Evolutionary conservation across 257 asterid genomes (phyloP).

Genomic region (Solanum acaule): DNA sequence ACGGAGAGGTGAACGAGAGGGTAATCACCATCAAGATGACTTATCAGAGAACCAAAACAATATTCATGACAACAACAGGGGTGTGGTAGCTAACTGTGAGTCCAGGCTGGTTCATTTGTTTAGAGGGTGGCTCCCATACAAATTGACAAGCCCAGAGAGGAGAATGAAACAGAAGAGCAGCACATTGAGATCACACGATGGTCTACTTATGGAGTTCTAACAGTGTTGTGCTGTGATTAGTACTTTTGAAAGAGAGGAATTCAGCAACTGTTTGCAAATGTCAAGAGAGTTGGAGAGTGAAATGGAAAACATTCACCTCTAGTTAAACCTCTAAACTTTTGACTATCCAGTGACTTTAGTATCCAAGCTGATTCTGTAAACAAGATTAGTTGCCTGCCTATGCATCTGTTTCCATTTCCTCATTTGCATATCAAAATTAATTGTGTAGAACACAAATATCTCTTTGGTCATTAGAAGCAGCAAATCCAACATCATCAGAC

Average conservation of each 20-base stretch:
- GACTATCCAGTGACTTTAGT: neutral
- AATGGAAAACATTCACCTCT: neutral
- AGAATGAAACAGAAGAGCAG: slow-evolving; percentile 13
- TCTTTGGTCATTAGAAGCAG: neutral
- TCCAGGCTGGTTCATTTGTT: slow-evolving; percentile 29
- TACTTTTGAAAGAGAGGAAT: slow-evolving; percentile 6
- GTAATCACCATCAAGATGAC: neutral
- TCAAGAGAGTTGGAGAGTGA: slow-evolving; percentile 13
- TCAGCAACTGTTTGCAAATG: neutral
- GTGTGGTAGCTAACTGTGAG: slow-evolving; percentile 15
- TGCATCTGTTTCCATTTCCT: neutral
- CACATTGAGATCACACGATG: slow-evolving; percentile 4
- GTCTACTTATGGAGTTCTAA: slow-evolving; percentile 23
- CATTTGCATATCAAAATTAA: neutral
- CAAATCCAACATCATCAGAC: neutral
- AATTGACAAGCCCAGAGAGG: slow-evolving; percentile 23
- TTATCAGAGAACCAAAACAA: neutral
- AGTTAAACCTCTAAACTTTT: neutral
- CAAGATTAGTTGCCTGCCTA: neutral
- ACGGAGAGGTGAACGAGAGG: neutral
- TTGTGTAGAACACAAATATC: neutral
- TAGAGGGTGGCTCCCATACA: slow-evolving; percentile 52
- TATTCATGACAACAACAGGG: slow-evolving; percentile 6
- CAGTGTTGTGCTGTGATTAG: slow-evolving; percentile 13
- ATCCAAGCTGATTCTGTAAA: neutral